Base-by-base conservation (phyloP, 2,329 filamentous ascomycete species). In the Trichophaea hybrida region DNA sequence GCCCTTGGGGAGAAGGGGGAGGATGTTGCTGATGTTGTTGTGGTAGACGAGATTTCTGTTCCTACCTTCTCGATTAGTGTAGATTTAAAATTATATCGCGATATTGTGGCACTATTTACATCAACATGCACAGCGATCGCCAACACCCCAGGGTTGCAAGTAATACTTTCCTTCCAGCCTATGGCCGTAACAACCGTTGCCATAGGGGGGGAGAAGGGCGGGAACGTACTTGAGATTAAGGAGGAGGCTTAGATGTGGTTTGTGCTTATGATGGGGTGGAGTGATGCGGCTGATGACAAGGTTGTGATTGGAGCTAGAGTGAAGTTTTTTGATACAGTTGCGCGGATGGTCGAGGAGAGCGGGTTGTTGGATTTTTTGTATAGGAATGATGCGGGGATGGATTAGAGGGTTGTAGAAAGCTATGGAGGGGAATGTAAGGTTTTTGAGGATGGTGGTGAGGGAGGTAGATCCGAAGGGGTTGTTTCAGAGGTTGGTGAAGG, bases 351-450 rank as follows among this genome's bases (percentile, higher is more conserved):
- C 0, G 68, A 64, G 46, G 64, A 69, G n/a, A 66, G 68, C 5
- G 71, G 70, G 0, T 61, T 74, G 0, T 67, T 71, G 43, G 69
- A 69, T 0, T 76, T 70, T 37, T 60, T 77, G 35, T 77, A 77
- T 64, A 70, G 75, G 52, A 77, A 78, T 65, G 78, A 78, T 57
- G 75, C 75, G 0, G 70, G 71, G 6, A 66, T 68, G 38, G 69
- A 69, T 31, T 74, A 79, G 68, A 65, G 74, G 33, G 72, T 75
- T 0, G 68, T 77, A 17, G 32, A 64, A 0, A 66, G 71, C 7
- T 78, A 77, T 55, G 75, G 76, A 0, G 35, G 67, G 69, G 1
- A 77, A 74, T 17, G 61, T 74, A 46, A 67, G 65, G 4, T 71
- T 66, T 33, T 57, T 76, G 31, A 61, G 65, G 48, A 58, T 60